Percentiles rank a stretch among this genome's conserved stretches.
phyloP scores from a whole-genome alignment of 768 basidiomycete species.

The Calvatia gigantea region DNA sequence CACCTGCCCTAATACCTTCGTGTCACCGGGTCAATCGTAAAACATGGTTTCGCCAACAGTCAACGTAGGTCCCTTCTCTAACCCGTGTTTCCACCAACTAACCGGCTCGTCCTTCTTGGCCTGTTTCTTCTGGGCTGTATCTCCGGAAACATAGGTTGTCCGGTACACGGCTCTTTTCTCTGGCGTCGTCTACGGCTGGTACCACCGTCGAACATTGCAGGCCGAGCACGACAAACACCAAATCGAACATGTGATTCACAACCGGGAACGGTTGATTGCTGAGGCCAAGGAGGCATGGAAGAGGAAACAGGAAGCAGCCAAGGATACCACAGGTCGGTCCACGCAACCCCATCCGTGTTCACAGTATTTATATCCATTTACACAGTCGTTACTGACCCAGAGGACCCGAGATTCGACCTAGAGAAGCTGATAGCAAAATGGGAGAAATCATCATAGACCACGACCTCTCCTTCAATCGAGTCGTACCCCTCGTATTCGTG shows the following conservation, averaged over 20 bases:
- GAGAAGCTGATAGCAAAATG: slow-evolving; percentile 82
- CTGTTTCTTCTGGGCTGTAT: not conserved
- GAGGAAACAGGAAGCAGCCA: slow-evolving; percentile 61
- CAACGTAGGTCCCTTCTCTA: slow-evolving; percentile 50
- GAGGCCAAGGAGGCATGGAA: slow-evolving; percentile 91
- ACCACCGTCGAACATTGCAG: slow-evolving; percentile 89
- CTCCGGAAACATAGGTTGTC: slow-evolving; percentile 60
- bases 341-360: not conserved
- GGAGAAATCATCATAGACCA: slow-evolving; percentile 62
- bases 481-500: slow-evolving; percentile 9
- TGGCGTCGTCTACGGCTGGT: slow-evolving; percentile 89
- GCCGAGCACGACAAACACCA: slow-evolving; percentile 74
- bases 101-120: slow-evolving; percentile 1
- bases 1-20: slow-evolving; percentile 24
- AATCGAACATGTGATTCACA: slow-evolving; percentile 68
- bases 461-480: slow-evolving; percentile 16
- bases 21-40: slow-evolving; percentile 26
- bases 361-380: slow-evolving; percentile 8
- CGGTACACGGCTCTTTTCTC: slow-evolving; percentile 88
- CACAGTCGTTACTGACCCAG: slow-evolving; percentile 88
- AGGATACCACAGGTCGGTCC: slow-evolving; percentile 54
- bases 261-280: slow-evolving; percentile 71
- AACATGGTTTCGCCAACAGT: slow-evolving; percentile 72
- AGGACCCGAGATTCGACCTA: slow-evolving; percentile 93
- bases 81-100: slow-evolving; percentile 6